phyloP scores from a whole-genome alignment of 1,139 yeast genomes.

The Yamadazyma friedrichii region DNA sequence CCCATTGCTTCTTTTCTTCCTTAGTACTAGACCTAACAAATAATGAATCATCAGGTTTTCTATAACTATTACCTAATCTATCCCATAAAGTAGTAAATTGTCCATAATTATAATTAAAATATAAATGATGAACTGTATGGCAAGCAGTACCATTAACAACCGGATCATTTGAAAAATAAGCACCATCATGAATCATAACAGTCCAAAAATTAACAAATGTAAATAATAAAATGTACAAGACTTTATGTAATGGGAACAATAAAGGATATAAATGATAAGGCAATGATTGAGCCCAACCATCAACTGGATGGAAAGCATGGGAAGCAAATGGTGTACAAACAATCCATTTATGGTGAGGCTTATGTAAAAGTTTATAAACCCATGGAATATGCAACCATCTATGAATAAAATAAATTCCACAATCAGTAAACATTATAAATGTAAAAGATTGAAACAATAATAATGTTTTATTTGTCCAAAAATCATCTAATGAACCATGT shows the following conservation, averaged over 20 bases:
- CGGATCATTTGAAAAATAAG: slow-evolving; percentile 89
- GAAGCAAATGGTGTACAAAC: slow-evolving; percentile 98
- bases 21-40: slow-evolving; percentile 63
- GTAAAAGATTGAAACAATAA: slow-evolving; percentile 65
- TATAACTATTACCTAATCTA: slow-evolving; percentile 88
- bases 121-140: slow-evolving; percentile 93
- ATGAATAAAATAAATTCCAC: slow-evolving; percentile 87
- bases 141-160: slow-evolving; percentile 97
- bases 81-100: slow-evolving; percentile 99
- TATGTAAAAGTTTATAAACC: slow-evolving; percentile 82
- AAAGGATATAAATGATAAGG: slow-evolving; percentile 93
- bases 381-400: slow-evolving; percentile 90
- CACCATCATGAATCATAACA: slow-evolving; percentile 97
- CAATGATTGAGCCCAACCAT: slow-evolving; percentile 87
- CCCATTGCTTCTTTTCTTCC: slow-evolving; percentile 61
- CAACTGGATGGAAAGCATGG: slow-evolving; percentile 98
- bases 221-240: slow-evolving; percentile 75
- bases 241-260: slow-evolving; percentile 87
- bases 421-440: slow-evolving; percentile 89
- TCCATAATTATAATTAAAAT: slow-evolving; percentile 96
- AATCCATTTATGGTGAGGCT: slow-evolving; percentile 99
- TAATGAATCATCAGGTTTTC: slow-evolving; percentile 85
- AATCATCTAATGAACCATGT: slow-evolving; percentile 62
- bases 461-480: slow-evolving; percentile 70
- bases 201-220: slow-evolving; percentile 97